These are phyloP conservation scores for Picea sitchensis DNA, from an alignment of 75 land plant species.

Conservation along the genomic window DNA sequence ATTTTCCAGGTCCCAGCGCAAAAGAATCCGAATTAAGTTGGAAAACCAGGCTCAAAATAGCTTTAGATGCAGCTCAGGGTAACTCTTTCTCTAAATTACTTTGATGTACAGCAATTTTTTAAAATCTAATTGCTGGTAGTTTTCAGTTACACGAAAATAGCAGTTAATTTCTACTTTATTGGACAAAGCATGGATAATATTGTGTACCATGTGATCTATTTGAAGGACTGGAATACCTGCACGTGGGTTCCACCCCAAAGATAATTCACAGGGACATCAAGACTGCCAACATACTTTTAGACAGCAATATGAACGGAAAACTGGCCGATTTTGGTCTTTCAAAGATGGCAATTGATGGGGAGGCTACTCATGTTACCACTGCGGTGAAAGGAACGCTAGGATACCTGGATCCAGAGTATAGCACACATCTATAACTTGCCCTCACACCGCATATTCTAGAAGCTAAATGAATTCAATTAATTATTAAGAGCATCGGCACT, in stretches of 20 bases:
- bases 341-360: conserved; percentile 21
- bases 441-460: background rate
- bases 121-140: no score
- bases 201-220: no score
- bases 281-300: conserved; percentile 29
- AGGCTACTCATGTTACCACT: conserved; percentile 21
- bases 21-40: background rate
- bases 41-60: conserved; percentile 10
- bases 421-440: background rate
- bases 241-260: conserved; percentile 8
- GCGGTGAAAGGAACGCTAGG: conserved; percentile 23
- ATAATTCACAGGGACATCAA: conserved; percentile 47
- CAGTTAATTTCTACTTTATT: no score
- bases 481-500: no score
- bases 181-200: no score
- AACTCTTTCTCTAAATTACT: background rate
- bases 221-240: conserved; percentile 11
- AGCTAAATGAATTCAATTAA: no score
- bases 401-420: conserved; percentile 40
- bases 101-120: background rate
- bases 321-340: conserved; percentile 42
- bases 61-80: background rate
- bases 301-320: conserved; percentile 23
- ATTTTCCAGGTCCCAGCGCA: background rate
- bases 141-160: background rate